Percentiles rank a stretch among this genome's conserved stretches.
Evolutionary conservation across 1,284 basidiomycete genomes (phyloP).

Genomic region (Pyrrhoderma noxium): DNA sequence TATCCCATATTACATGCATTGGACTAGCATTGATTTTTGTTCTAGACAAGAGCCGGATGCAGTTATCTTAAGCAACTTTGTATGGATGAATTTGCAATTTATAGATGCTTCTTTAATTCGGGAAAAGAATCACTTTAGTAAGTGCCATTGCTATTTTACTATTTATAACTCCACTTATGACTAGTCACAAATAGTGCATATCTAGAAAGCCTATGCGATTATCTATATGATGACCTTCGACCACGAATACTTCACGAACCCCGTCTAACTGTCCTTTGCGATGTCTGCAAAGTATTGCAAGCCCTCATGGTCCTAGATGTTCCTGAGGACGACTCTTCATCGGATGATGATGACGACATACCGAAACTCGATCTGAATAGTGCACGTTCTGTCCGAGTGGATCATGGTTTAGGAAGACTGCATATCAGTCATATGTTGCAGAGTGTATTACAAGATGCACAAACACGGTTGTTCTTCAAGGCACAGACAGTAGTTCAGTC

Average conservation of each 20-base stretch:
- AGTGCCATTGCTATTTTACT: slow-evolving; percentile 28
- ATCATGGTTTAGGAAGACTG: slow-evolving; percentile 44
- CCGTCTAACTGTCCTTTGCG: slow-evolving; percentile 77
- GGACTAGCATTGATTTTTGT: slow-evolving; percentile 4
- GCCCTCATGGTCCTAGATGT: slow-evolving; percentile 89
- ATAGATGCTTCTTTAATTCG: slow-evolving; percentile 76
- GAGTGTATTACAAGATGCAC: slow-evolving; percentile 90
- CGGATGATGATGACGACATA: slow-evolving; percentile 30
- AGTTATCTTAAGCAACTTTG: slow-evolving; percentile 86
- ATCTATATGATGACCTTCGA: slow-evolving; percentile 88
- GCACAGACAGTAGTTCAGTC: slow-evolving; percentile 84
- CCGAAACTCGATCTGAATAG: slow-evolving; percentile 32
- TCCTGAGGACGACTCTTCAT: slow-evolving; percentile 26
- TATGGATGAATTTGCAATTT: slow-evolving; percentile 80
- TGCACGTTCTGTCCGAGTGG: slow-evolving; percentile 31
- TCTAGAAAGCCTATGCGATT: slow-evolving; percentile 84
- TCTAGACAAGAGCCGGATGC: slow-evolving; percentile 80
- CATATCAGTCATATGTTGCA: slow-evolving; percentile 70
- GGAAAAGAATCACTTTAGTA: slow-evolving; percentile 83
- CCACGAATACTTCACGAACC: slow-evolving; percentile 90
- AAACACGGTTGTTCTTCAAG: slow-evolving; percentile 89
- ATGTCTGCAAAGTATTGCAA: slow-evolving; percentile 89
- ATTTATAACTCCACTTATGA: slow-evolving; percentile 10
- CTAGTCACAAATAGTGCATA: slow-evolving; percentile 50
- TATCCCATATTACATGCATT: background rate